These are phyloP conservation scores for Ziziphus jujuba DNA, from an alignment of 306 rosid genomes.

Conservation along the genomic window DNA sequence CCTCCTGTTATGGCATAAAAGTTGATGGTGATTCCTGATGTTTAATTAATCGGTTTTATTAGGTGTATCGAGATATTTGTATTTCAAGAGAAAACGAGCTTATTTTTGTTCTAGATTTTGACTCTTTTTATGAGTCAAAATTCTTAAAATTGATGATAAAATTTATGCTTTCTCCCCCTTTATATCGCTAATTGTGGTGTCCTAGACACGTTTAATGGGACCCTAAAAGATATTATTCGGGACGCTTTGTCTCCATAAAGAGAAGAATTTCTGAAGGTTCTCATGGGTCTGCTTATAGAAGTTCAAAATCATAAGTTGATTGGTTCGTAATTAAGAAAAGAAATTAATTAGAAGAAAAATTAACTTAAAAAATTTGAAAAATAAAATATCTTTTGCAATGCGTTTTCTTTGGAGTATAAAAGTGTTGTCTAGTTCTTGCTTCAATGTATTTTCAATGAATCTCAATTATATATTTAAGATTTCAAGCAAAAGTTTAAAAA, in stretches of 20 bases:
- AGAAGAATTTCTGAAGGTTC: conserved; percentile 4
- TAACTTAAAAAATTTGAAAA: too few relatives aligned
- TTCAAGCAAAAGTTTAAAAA: too few relatives aligned
- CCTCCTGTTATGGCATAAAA: not conserved
- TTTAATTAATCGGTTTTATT: not conserved
- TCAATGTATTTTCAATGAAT: too few relatives aligned
- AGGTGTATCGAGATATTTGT: too few relatives aligned
- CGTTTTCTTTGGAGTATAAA: too few relatives aligned
- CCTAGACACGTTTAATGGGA: conserved; percentile 1
- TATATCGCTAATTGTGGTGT: not conserved
- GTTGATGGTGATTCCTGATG: not conserved
- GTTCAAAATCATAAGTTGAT: not conserved
- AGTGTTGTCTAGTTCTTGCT: too few relatives aligned
- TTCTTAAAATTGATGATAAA: not conserved
- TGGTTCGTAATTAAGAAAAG: not conserved
- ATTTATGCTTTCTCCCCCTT: too few relatives aligned
- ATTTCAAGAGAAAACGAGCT: too few relatives aligned
- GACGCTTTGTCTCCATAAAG: conserved; percentile 5
- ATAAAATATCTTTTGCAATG: too few relatives aligned
- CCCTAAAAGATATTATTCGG: conserved; percentile 15
- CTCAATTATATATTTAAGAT: too few relatives aligned
- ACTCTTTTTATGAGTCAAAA: conserved; percentile 12
- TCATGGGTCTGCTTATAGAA: not conserved
- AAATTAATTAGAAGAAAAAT: not conserved
- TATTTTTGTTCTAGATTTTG: not conserved